A percentile compares a stretch with the other conserved stretches of the same genome.
These are phyloP conservation scores for Lepidium aucheri DNA, from an alignment of 345 rosid genomes.

Conservation along the genomic window DNA sequence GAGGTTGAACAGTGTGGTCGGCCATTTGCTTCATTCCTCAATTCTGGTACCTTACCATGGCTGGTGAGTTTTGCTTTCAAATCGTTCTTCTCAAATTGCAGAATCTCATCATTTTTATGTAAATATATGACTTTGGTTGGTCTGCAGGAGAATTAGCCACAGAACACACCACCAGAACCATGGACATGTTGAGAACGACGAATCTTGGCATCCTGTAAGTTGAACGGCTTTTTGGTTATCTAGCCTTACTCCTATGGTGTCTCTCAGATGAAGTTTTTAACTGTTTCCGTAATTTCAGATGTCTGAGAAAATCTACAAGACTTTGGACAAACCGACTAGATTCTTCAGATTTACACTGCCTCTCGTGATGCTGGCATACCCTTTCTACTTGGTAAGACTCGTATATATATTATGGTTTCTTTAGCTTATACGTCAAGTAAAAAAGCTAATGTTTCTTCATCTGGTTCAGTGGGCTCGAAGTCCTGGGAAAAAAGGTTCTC, in stretches of 20 bases:
- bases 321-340: constrained; percentile 34
- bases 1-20: constrained; percentile 63
- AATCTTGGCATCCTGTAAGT: constrained; percentile 88
- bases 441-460: constrained; percentile 2
- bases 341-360: constrained; percentile 71
- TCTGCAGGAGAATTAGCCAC: constrained; percentile 85
- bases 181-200: constrained; percentile 92
- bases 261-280: background rate
- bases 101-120: background rate
- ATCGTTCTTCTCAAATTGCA: background rate
- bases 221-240: background rate
- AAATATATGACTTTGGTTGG: background rate
- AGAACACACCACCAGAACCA: constrained; percentile 96
- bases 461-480: constrained; percentile 62
- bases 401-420: background rate
- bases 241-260: background rate
- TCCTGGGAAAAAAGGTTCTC: constrained; percentile 92
- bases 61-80: constrained; percentile 46
- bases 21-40: constrained; percentile 85
- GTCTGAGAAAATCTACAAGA: constrained; percentile 61
- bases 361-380: constrained; percentile 87
- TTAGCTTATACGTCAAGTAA: background rate
- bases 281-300: constrained; percentile 36
- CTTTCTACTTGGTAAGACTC: constrained; percentile 69
- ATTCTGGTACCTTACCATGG: constrained; percentile 94